Base-by-base conservation (phyloP, 2,329 filamentous ascomycete genomes). In the Epichloe amarillans region DNA sequence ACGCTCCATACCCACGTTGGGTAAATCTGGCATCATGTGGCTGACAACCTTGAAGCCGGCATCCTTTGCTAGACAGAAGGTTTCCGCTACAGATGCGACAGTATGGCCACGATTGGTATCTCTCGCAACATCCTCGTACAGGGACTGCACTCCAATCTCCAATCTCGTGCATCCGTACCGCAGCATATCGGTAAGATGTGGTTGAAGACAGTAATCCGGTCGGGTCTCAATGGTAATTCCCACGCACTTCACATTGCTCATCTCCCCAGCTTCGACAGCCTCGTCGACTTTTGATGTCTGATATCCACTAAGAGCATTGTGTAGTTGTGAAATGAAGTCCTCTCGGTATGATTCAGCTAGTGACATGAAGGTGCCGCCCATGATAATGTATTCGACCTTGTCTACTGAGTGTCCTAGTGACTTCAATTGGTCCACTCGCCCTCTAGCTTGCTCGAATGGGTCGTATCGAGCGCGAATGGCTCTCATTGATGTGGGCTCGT, bases 311-410 rank as follows among this genome's bases (percentile, higher is more conserved):
- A 98, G 79, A 1, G 93, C 93, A 64, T 98, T 98, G 71, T 98
- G 93, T 47, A 98, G 76, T 63, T 96, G 91, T 1, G 89, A 85
- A 53, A 98, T 95, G 62, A 98, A 98, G 51, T 87, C 82, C 54
- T 98, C 88, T 30, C 93, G 77, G 67, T 98, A 98, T 23, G 84
- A 82, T 61, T 89, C 83, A 8, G 91, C 78, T 26, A 98, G 71
- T 3, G 91, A 97, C 94, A 98, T 98, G 69, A 98, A 98, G 0
- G 93, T 98, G 57, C 93, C 93, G 53, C 93, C 93, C 93, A 98
- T 98, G 65, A 98, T 95, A 64, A 98, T 98, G 68, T 97, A 98
- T 72, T 98, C 93, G 23, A 98, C 93, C 68, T 98, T 98, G 71
- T 98, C 93, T 46, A 98, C 93, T 44, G 88, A 95, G 68, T 98